phyloP scores from a whole-genome alignment of 2,329 filamentous ascomycete species.

The Phaeomoniella chlamydospora region DNA sequence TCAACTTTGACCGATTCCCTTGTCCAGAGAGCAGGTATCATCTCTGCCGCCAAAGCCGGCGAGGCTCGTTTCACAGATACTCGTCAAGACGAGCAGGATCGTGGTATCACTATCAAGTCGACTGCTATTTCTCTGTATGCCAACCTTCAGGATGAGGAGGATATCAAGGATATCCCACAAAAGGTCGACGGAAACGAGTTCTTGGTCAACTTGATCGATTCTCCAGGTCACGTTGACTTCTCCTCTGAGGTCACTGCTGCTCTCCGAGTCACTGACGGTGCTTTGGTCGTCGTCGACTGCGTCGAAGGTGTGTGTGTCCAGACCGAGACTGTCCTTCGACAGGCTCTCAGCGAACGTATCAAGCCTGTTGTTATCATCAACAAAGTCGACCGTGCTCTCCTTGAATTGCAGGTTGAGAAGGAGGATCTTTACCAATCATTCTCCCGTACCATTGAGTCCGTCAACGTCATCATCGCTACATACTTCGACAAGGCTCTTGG shows the following conservation, averaged over 20 bases:
- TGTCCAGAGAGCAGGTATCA: constrained; percentile 98
- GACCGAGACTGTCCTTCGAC: constrained; percentile 98
- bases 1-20: constrained; percentile 99
- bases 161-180: constrained; percentile 87
- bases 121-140: constrained; percentile 98
- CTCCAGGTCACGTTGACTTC: constrained; percentile 99
- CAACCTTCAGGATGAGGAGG: constrained; percentile 63
- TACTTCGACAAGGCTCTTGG: constrained; percentile 95
- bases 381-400: constrained; percentile 99
- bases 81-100: constrained; percentile 93
- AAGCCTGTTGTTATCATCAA: constrained; percentile 99
- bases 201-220: constrained; percentile 99
- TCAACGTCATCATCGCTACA: constrained; percentile 99
- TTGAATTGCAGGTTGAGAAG: constrained; percentile 96
- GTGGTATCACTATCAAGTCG: constrained; percentile 99
- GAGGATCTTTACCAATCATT: constrained; percentile 99
- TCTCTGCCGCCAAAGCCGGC: constrained; percentile 94
- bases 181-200: constrained; percentile 88
- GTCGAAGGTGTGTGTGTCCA: constrained; percentile 99
- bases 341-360: constrained; percentile 99
- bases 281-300: constrained; percentile 98
- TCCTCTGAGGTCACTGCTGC: constrained; percentile 98
- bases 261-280: constrained; percentile 99
- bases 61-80: constrained; percentile 95
- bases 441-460: constrained; percentile 97